Evolutionary conservation across 2,329 filamentous ascomycete genomes (phyloP), one percentile per base, ranked within the genome.

Genomic region (Fusarium sp.): DNA sequence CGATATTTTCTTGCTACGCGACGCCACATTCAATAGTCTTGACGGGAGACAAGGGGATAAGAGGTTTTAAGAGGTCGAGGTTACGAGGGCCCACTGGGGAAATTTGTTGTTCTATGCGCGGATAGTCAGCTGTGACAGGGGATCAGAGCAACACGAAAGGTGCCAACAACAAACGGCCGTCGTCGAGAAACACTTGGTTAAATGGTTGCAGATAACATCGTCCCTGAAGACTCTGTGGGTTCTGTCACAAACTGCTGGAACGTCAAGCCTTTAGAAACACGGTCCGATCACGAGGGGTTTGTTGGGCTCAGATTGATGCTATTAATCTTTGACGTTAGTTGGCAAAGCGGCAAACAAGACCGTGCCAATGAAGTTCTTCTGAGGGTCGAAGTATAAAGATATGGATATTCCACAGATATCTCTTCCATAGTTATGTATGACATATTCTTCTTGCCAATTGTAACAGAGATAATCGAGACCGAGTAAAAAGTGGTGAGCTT

Each of bases 121-220:
- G n/a, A 20, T n/a, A 7, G 33, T 11, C 12, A 54, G 36, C 20
- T 7, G 27, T 29, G 5, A 8, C 2, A 13, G n/a, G 41, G 41
- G 4, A 44, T 22, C 6, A 18, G 12, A 12, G 6, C 3, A 29
- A 7, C 20, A 4, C 29, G 14, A 33, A 31, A 22, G 29, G 29
- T 11, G 20, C 13, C 20, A 7, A n/a, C 6, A 22, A 6, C 9
- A 8, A n/a, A n/a, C 45, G 3, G 5, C n/a, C 20, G 5, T 6
- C 9, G 6, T 3, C 0, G 5, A 3, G 18, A n/a, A 18, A 15
- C 0, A 5, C 3, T 4, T 31, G 20, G 10, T 7, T 4, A 20
- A 13, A 10, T 20, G 5, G 8, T 7, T 29, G 8, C 5, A 15
- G 4, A 29, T 11, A 29, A 7, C 3, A 20, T 46, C 5, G 8